A percentile compares a stretch with the other conserved stretches of the same genome.
Evolutionary conservation across 345 rosid species (phyloP).

Genomic region (Noccaea bulbosa): DNA sequence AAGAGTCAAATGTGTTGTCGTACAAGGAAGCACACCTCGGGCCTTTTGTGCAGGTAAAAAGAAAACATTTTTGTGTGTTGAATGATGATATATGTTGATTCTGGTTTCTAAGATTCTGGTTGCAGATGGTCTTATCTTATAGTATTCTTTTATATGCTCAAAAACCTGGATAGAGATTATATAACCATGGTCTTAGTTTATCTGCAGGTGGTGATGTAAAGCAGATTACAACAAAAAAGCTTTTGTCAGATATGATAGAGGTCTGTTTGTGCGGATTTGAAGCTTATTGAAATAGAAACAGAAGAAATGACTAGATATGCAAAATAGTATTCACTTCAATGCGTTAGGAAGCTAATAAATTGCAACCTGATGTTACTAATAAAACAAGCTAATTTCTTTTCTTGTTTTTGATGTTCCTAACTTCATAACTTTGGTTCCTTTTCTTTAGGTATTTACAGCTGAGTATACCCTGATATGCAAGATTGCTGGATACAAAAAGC

Average conservation of each 20-base stretch:
- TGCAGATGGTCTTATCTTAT: background rate
- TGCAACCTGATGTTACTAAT: background rate
- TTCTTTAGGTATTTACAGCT: constrained; percentile 72
- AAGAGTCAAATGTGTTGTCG: constrained; percentile 74
- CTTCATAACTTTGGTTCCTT: constrained; percentile 19
- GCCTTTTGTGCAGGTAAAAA: constrained; percentile 85
- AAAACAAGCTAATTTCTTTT: background rate
- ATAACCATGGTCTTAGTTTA: constrained; percentile 57
- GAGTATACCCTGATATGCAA: constrained; percentile 91
- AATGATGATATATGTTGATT: background rate
- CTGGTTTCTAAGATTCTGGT: constrained; percentile 28
- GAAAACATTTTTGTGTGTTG: background rate
- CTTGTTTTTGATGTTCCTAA: constrained; percentile 22
- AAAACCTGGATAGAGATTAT: constrained; percentile 1
- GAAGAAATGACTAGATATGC: constrained; percentile 5
- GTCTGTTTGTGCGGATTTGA: constrained; percentile 50
- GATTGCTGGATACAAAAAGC: constrained; percentile 82
- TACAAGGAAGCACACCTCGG: constrained; percentile 75
- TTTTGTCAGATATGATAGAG: constrained; percentile 86
- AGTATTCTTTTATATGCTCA: background rate
- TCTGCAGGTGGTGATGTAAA: constrained; percentile 97
- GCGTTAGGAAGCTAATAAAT: no score
- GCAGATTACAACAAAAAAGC: constrained; percentile 63
- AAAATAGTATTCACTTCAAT: background rate
- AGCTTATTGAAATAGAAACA: background rate